These are phyloP conservation scores for Pinus albicaulis DNA, from an alignment of 75 land plant genomes.

Conservation along the genomic window DNA sequence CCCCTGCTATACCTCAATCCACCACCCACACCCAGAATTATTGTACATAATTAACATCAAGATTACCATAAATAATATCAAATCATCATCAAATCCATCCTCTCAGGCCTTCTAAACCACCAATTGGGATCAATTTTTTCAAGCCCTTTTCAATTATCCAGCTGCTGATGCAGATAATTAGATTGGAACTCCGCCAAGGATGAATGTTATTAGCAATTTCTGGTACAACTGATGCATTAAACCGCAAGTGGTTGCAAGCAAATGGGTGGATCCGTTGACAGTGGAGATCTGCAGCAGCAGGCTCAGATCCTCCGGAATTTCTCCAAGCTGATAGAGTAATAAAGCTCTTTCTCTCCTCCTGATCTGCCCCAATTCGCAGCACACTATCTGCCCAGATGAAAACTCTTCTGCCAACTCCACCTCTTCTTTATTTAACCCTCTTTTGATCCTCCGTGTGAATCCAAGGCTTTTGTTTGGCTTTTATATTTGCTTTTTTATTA, in stretches of 20 bases:
- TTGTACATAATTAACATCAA: neutral
- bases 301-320: neutral
- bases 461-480: too few species aligned
- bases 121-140: neutral
- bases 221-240: neutral
- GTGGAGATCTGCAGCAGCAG: neutral
- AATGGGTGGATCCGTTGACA: neutral
- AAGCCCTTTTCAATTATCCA: neutral
- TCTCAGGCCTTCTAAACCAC: neutral
- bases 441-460: neutral
- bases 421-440: neutral
- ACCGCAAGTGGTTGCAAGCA: neutral
- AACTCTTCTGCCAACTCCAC: neutral
- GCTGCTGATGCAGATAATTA: neutral
- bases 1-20: conserved; percentile 6
- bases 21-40: neutral
- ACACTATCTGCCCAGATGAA: neutral
- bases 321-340: neutral
- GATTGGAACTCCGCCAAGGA: neutral
- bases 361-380: neutral
- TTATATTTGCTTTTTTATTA: too few species aligned
- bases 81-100: neutral
- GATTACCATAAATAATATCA: neutral
- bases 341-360: neutral
- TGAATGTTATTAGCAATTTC: neutral